Conservation (phyloP, 2,329 filamentous ascomycete species). For the Colletotrichum musae region DNA sequence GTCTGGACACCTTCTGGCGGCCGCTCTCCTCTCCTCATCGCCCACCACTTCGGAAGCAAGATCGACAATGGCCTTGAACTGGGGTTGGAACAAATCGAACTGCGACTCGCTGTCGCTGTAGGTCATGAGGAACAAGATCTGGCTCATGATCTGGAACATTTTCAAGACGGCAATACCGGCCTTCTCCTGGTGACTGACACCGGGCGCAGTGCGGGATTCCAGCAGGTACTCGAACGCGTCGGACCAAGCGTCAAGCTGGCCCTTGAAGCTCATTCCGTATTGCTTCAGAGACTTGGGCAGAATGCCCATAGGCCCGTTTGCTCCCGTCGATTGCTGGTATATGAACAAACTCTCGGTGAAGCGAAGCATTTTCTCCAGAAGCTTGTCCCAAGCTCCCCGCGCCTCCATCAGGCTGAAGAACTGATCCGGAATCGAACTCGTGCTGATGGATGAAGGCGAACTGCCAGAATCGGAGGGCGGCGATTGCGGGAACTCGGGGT, state of each 20-base stretch:
- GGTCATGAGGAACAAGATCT: constrained; percentile 71
- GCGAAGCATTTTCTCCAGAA: constrained; percentile 70
- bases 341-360: constrained; percentile 71
- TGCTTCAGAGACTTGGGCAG: constrained; percentile 64
- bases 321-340: constrained; percentile 54
- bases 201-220: constrained; percentile 61
- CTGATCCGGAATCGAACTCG: constrained; percentile 56
- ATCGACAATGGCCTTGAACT: constrained; percentile 70
- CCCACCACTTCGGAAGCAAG: constrained; percentile 72
- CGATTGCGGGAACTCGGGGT: constrained; percentile 53
- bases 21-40: constrained; percentile 69
- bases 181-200: constrained; percentile 68
- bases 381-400: constrained; percentile 68
- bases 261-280: constrained; percentile 63
- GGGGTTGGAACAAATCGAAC: constrained; percentile 68
- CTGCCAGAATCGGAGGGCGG: constrained; percentile 58
- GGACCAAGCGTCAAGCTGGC: constrained; percentile 69
- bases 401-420: constrained; percentile 69
- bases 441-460: constrained; percentile 57
- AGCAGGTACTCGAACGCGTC: constrained; percentile 70
- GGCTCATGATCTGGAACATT: constrained; percentile 73
- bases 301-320: constrained; percentile 66
- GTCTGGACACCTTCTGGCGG: constrained; percentile 61
- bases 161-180: constrained; percentile 73
- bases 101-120: constrained; percentile 71